A percentile compares a stretch with the other conserved stretches of the same genome.
Conservation (phyloP, 192 early-diverging fungal species). For the Gaertneriomyces sp. region DNA sequence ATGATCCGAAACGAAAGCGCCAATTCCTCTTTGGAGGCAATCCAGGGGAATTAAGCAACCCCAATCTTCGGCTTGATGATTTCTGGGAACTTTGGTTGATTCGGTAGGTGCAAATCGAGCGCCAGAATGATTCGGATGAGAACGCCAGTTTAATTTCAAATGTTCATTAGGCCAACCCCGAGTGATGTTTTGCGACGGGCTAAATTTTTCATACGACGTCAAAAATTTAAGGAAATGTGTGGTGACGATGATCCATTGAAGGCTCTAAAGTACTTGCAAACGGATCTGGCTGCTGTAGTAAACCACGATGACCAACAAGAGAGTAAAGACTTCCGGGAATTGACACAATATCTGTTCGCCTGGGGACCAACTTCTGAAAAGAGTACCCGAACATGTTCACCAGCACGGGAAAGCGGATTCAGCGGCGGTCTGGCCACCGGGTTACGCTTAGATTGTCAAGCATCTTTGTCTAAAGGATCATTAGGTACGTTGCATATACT, state of each 20-base stretch:
- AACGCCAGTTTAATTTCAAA: background rate
- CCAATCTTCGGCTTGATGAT: slow-evolving; percentile 70
- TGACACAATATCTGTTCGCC: slow-evolving; percentile 45
- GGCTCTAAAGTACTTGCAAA: slow-evolving; percentile 79
- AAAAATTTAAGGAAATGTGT: slow-evolving; percentile 81
- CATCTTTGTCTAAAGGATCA: too few species aligned
- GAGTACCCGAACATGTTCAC: too few species aligned
- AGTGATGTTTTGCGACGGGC: slow-evolving; percentile 68
- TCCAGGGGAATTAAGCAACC: slow-evolving; percentile 64
- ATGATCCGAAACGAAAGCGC: slow-evolving; percentile 61
- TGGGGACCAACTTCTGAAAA: slow-evolving; percentile 22
- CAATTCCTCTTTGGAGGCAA: slow-evolving; percentile 97
- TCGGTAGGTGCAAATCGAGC: slow-evolving; percentile 45
- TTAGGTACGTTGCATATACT: too few species aligned
- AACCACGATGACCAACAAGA: slow-evolving; percentile 52
- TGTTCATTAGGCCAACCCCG: slow-evolving; percentile 48
- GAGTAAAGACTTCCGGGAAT: slow-evolving; percentile 43
- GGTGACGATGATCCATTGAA: slow-evolving; percentile 13
- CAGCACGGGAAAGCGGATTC: too few species aligned
- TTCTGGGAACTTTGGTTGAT: slow-evolving; percentile 75
- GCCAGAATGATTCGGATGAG: background rate
- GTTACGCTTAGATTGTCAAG: too few species aligned
- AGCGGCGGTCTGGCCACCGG: too few species aligned
- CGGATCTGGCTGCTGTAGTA: slow-evolving; percentile 66
- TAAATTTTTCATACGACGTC: slow-evolving; percentile 73